Conservation (phyloP, 2,329 filamentous ascomycete species). For the Hymenoscyphus scutula region DNA sequence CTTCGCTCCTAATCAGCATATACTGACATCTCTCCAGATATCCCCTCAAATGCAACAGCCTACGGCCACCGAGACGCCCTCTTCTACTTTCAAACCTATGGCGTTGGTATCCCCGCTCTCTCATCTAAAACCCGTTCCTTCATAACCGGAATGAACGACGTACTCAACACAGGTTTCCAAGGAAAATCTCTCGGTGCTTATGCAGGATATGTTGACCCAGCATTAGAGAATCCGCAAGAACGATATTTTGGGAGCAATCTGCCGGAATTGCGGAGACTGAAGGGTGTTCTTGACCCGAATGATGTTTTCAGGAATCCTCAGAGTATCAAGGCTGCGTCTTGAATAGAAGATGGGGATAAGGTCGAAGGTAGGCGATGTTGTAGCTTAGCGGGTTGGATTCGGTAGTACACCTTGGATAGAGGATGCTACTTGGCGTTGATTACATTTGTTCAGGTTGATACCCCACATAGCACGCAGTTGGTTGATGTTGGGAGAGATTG, state of each 20-base stretch:
- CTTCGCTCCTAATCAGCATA: too few relatives aligned
- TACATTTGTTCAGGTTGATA: too few relatives aligned
- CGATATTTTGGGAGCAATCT: conserved; percentile 41
- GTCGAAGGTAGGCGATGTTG: too few relatives aligned
- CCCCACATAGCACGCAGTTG: too few relatives aligned
- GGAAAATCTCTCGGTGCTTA: conserved; percentile 49
- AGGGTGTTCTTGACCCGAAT: conserved; percentile 45
- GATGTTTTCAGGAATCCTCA: conserved; percentile 48
- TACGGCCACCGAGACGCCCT: conserved; percentile 64
- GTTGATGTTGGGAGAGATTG: too few relatives aligned
- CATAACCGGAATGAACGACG: conserved; percentile 49
- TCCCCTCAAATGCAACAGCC: conserved; percentile 53
- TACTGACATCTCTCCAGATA: conserved; percentile 37
- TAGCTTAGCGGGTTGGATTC: too few relatives aligned
- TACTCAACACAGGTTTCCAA: conserved; percentile 40
- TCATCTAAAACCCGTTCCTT: conserved; percentile 49
- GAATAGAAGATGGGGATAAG: background rate
- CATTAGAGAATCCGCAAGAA: conserved; percentile 39
- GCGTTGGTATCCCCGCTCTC: conserved; percentile 48
- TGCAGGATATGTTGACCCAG: conserved; percentile 58
- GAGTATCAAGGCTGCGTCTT: conserved; percentile 9
- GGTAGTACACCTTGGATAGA: too few relatives aligned
- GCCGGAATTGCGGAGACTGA: conserved; percentile 43
- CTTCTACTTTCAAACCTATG: conserved; percentile 63
- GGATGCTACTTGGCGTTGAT: too few relatives aligned